These are phyloP conservation scores for Debaryomycetaceae sp. DNA, from an alignment of 1,139 yeast genomes.

Conservation along the genomic window DNA sequence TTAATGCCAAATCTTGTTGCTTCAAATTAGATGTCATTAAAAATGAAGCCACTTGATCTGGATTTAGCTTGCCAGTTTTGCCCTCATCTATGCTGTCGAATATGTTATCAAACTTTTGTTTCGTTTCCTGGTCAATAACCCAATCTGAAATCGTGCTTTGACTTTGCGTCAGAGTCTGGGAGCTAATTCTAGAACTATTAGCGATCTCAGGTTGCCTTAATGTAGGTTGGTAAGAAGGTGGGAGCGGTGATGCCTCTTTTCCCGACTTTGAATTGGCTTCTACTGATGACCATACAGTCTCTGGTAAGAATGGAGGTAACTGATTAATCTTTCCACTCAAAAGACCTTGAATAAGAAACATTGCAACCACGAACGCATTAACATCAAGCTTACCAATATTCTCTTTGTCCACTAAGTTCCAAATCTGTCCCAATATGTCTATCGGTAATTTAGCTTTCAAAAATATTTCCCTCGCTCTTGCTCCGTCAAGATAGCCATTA, in stretches of 20 bases:
- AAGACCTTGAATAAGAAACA: constrained; percentile 88
- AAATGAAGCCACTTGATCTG: constrained; percentile 83
- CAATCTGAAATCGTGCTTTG: constrained; percentile 42
- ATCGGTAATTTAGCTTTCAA: constrained; percentile 82
- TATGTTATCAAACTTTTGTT: constrained; percentile 72
- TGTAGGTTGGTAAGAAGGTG: constrained; percentile 45
- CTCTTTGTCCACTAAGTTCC: constrained; percentile 82
- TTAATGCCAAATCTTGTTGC: constrained; percentile 80
- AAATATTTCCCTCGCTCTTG: constrained; percentile 78
- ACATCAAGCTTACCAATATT: constrained; percentile 69
- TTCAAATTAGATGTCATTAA: constrained; percentile 82
- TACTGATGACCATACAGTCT: constrained; percentile 61
- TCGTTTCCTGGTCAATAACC: constrained; percentile 66
- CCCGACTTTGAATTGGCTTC: constrained; percentile 13
- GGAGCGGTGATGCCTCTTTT: background rate
- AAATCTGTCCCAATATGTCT: constrained; percentile 74
- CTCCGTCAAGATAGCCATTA: constrained; percentile 56
- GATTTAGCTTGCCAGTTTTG: constrained; percentile 61
- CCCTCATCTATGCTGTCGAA: constrained; percentile 74
- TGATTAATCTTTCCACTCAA: constrained; percentile 64
- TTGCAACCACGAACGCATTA: constrained; percentile 82
- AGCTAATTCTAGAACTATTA: background rate
- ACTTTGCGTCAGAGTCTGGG: constrained; percentile 10
- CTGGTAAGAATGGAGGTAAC: constrained; percentile 71
- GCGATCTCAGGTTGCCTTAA: constrained; percentile 25